phyloP scores from a whole-genome alignment of 352 stramenopile species.

The Phytophthora sp. region DNA sequence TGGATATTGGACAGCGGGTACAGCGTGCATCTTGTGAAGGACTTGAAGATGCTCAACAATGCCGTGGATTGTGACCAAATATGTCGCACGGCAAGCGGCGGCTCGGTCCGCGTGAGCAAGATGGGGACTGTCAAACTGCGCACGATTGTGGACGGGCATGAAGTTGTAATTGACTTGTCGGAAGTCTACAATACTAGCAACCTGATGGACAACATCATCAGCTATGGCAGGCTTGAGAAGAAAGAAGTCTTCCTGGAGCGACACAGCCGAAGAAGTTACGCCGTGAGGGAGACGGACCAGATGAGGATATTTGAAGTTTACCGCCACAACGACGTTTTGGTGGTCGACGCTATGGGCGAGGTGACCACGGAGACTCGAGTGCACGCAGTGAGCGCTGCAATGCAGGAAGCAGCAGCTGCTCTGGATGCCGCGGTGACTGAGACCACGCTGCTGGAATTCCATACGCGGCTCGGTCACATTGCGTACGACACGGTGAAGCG shows the following conservation, averaged over 20 bases:
- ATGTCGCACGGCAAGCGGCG: neutral
- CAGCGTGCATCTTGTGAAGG: neutral
- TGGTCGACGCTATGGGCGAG: neutral
- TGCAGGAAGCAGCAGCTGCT: neutral
- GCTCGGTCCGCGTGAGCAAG: neutral
- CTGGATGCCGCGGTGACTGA: neutral
- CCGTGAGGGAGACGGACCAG: neutral
- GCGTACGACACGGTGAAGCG: constrained; percentile 11
- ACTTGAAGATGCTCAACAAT: neutral
- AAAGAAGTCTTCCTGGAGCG: constrained; percentile 2
- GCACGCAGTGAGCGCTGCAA: neutral
- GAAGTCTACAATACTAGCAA: neutral
- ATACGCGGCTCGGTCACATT: constrained; percentile 4
- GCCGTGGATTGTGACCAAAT: neutral
- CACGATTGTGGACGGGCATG: neutral
- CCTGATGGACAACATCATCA: neutral
- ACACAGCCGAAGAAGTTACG: neutral
- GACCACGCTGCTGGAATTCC: neutral
- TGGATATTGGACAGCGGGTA: neutral
- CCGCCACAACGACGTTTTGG: neutral
- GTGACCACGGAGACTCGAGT: neutral
- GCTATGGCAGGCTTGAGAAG: neutral
- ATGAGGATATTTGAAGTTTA: neutral
- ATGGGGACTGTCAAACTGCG: neutral
- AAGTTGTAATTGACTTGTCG: neutral